Evolutionary conservation across 108 stramenopile species (phyloP), one percentile per base, ranked within the genome.

Genomic region (Epithemia pelagica): DNA sequence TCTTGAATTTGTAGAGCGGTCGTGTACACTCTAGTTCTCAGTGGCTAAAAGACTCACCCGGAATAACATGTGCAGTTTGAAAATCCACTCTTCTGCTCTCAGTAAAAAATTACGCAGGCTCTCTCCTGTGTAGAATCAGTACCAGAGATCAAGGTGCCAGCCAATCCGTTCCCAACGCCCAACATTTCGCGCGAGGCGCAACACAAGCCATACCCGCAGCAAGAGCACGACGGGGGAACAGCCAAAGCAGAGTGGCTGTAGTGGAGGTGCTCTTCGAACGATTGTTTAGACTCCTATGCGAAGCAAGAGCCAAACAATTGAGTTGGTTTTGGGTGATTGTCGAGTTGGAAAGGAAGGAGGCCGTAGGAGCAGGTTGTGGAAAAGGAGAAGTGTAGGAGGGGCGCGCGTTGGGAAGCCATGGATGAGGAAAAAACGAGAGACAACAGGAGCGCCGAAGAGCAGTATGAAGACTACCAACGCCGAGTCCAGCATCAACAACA

Each of bases 261-360:
- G n/a, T n/a, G 37, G 5, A 46, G 37, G 37, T 46, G 37, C 37
- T 46, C 37, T 46, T 46, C 37, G 5, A 46, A 15, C 37, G 37
- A 46, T 46, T 46, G 10, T 46, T 5, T 46, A 46, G n/a, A 46
- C 37, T 46, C 37, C 37, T 46, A 46, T 46, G 37, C 37, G 37
- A 46, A 15, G 37, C 5, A 46, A 15, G 37, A 46, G 15, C 37
- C 37, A 46, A 10, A 46, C 10, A 46, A 46, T 46, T 46, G 37
- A 15, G 37, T 46, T 46, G 37, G 37, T 46, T 46, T 46, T 46
- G 37, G 37, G 37, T 46, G 5, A 5, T 46, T 46, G 37, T 46
- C 37, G 37, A 46, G 37, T 46, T 46, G 37, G 37, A 46, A 46
- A 46, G 37, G 37, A 46, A 46, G 37, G 37, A 46, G 37, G 37